Percentiles rank a stretch among this genome's conserved stretches.
Conservation (phyloP, 73 alveolate genomes). For the Paramecium caudatum region DNA sequence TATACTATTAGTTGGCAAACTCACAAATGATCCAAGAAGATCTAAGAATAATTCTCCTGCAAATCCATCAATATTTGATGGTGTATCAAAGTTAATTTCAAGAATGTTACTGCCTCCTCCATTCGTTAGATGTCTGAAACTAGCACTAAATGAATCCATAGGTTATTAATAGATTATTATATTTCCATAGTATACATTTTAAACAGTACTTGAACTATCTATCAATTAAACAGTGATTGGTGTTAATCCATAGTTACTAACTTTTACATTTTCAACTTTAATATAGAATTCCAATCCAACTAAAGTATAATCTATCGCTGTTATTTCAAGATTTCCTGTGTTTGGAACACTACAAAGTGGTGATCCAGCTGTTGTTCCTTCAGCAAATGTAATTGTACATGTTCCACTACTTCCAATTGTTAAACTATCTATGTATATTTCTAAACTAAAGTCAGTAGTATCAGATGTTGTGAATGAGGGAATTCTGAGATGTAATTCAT, state of each 20-base stretch:
- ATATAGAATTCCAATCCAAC: neutral
- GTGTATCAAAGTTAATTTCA: constrained; percentile 4
- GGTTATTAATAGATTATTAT: neutral
- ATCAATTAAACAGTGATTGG: neutral
- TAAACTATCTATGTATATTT: neutral
- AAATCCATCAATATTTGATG: constrained; percentile 1
- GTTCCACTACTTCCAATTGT: neutral
- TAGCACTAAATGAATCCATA: constrained; percentile 12
- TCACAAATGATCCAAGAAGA: neutral
- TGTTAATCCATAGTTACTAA: neutral
- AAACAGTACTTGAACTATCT: neutral
- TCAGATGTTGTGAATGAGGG: neutral
- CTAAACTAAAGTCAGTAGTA: neutral
- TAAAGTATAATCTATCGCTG: neutral
- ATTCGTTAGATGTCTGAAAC: neutral
- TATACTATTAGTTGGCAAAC: neutral
- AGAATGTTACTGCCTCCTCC: neutral
- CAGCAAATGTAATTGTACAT: neutral
- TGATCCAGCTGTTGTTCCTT: constrained; percentile 11
- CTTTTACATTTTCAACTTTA: neutral
- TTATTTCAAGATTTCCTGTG: neutral
- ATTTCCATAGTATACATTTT: neutral
- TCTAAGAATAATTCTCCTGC: constrained; percentile 53
- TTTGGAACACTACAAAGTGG: constrained; percentile 12
- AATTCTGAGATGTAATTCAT: neutral